These are phyloP conservation scores for Apostasia ramifera DNA, from an alignment of 106 monocot genomes.

Conservation along the genomic window DNA sequence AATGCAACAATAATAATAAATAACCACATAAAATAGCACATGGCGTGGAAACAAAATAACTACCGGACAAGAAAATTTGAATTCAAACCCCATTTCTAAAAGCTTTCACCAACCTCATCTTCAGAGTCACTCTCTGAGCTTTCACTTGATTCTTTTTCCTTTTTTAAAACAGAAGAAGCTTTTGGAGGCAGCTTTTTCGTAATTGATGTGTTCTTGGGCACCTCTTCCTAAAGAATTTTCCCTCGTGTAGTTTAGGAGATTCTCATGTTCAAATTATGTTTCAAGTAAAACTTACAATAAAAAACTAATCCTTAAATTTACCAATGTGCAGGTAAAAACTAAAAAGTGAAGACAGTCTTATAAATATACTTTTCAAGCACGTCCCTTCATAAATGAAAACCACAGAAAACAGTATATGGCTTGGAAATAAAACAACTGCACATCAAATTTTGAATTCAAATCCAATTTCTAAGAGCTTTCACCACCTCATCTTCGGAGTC, in stretches of 20 bases:
- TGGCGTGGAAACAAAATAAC: background rate
- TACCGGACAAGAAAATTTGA: background rate
- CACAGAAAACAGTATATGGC: too few species aligned
- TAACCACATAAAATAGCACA: too few species aligned
- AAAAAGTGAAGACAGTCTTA: too few species aligned
- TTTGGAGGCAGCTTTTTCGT: constrained; percentile 10
- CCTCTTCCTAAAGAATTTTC: too few species aligned
- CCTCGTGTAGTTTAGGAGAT: too few species aligned
- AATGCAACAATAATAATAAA: background rate
- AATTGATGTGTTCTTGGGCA: too few species aligned
- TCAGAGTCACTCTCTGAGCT: constrained; percentile 30
- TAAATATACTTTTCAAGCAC: too few species aligned
- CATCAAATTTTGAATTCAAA: background rate
- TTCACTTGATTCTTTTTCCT: constrained; percentile 22
- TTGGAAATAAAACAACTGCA: background rate
- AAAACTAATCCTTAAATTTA: too few species aligned
- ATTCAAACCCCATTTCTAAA: background rate
- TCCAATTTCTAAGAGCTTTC: background rate
- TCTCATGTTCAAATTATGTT: too few species aligned
- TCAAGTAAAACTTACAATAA: too few species aligned
- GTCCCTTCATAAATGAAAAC: too few species aligned
- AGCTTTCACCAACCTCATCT: constrained; percentile 13
- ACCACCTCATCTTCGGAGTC: constrained; percentile 25
- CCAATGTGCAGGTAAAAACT: too few species aligned
- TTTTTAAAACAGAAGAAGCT: background rate